phyloP scores from a whole-genome alignment of 768 basidiomycete species.

The Boletales sp. region DNA sequence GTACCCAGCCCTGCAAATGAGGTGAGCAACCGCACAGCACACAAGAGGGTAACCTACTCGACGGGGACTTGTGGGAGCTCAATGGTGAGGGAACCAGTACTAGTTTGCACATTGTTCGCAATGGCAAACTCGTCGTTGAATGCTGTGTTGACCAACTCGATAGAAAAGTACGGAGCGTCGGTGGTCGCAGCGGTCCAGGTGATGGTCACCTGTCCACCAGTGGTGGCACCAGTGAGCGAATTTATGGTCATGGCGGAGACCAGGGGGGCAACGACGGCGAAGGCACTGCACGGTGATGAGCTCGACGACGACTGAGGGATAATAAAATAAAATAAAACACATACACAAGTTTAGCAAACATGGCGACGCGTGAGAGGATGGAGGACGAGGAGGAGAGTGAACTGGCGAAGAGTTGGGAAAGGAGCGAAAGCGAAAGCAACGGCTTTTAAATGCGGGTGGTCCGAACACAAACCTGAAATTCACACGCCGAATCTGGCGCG shows the following conservation, averaged over 20 bases:
- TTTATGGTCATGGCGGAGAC: conserved; percentile 44
- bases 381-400: conserved; percentile 10
- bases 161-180: conserved; percentile 42
- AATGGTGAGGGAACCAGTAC: conserved; percentile 34
- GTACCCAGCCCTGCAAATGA: conserved; percentile 34
- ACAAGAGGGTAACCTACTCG: conserved; percentile 31
- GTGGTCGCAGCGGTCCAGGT: conserved; percentile 40
- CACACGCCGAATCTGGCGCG: conserved; percentile 17
- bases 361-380: conserved; percentile 30
- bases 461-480: conserved; percentile 11
- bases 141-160: conserved; percentile 43
- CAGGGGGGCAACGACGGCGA: conserved; percentile 44
- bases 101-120: conserved; percentile 48
- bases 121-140: conserved; percentile 58
- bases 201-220: conserved; percentile 39
- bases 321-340: conserved; percentile 1
- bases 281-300: conserved; percentile 27
- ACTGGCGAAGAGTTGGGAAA: conserved; percentile 9
- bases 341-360: conserved; percentile 51
- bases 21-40: not conserved
- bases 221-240: conserved; percentile 32
- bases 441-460: conserved; percentile 20
- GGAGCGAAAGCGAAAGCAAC: not conserved
- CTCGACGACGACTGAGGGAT: not conserved
- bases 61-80: conserved; percentile 43